Conservation (phyloP, 345 rosid genomes). For the Iberis pinnata region DNA sequence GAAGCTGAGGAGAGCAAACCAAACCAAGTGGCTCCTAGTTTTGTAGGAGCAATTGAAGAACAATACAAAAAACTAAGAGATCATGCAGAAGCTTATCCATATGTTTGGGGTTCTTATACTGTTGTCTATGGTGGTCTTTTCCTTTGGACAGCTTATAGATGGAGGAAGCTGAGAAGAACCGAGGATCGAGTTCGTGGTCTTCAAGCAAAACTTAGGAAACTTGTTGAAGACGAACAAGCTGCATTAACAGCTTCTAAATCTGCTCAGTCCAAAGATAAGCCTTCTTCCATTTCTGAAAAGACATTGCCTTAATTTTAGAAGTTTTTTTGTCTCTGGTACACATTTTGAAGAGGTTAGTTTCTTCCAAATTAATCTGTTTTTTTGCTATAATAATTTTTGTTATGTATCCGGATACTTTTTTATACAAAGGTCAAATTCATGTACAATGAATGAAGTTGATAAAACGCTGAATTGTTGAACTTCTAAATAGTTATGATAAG, state of each 20-base stretch:
- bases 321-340: slow-evolving; percentile 10
- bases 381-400: neutral
- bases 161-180: slow-evolving; percentile 78
- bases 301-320: neutral
- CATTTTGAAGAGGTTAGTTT: slow-evolving; percentile 7
- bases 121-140: slow-evolving; percentile 77
- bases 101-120: slow-evolving; percentile 84
- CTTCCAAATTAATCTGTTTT: slow-evolving; percentile 1
- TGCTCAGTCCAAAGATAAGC: slow-evolving; percentile 33
- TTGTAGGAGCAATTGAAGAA: slow-evolving; percentile 37
- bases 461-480: too few species aligned
- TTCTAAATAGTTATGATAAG: neutral
- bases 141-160: slow-evolving; percentile 66
- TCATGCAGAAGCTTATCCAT: slow-evolving; percentile 76
- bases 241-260: slow-evolving; percentile 32
- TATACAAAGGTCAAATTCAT: too few species aligned
- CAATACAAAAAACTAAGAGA: slow-evolving; percentile 58
- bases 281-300: slow-evolving; percentile 30
- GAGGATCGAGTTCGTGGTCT: slow-evolving; percentile 84
- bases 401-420: neutral
- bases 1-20: slow-evolving; percentile 28
- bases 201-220: slow-evolving; percentile 54
- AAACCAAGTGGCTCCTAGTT: slow-evolving; percentile 30
- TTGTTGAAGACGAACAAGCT: slow-evolving; percentile 48
- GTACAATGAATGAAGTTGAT: too few species aligned